Conservation (phyloP, 352 stramenopile genomes). For the Pseudoperonospora humuli region DNA sequence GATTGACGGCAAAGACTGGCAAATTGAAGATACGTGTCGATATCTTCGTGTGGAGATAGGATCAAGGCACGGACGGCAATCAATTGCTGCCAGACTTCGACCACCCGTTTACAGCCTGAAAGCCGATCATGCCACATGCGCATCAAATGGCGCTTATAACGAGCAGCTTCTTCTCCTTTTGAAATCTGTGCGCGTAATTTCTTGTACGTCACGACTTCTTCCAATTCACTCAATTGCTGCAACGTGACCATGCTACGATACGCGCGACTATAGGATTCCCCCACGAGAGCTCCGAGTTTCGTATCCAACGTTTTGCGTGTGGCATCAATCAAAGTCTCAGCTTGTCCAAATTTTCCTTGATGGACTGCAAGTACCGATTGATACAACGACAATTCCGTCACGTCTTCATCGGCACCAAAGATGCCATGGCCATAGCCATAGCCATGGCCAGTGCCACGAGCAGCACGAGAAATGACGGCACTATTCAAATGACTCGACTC, state of each 20-base stretch:
- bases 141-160: conserved; percentile 77
- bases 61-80: conserved; percentile 91
- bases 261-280: conserved; percentile 94
- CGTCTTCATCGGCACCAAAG: conserved; percentile 29
- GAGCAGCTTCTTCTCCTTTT: conserved; percentile 64
- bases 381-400: conserved; percentile 54
- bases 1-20: conserved; percentile 88
- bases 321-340: conserved; percentile 89
- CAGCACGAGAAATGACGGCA: conserved; percentile 17
- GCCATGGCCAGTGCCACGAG: conserved; percentile 15
- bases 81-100: conserved; percentile 90
- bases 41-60: conserved; percentile 77
- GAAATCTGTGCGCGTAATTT: conserved; percentile 68
- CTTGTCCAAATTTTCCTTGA: conserved; percentile 88
- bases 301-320: conserved; percentile 90
- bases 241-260: conserved; percentile 96
- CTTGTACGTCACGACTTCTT: conserved; percentile 96
- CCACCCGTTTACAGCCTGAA: conserved; percentile 86
- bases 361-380: conserved; percentile 92
- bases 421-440: conserved; percentile 26
- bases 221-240: conserved; percentile 95
- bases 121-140: conserved; percentile 81
- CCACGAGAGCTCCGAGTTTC: conserved; percentile 92
- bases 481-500: conserved; percentile 14
- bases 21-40: conserved; percentile 90